phyloP scores from a whole-genome alignment of 164 flowering plant genomes.

The Liriodendron chinense region DNA sequence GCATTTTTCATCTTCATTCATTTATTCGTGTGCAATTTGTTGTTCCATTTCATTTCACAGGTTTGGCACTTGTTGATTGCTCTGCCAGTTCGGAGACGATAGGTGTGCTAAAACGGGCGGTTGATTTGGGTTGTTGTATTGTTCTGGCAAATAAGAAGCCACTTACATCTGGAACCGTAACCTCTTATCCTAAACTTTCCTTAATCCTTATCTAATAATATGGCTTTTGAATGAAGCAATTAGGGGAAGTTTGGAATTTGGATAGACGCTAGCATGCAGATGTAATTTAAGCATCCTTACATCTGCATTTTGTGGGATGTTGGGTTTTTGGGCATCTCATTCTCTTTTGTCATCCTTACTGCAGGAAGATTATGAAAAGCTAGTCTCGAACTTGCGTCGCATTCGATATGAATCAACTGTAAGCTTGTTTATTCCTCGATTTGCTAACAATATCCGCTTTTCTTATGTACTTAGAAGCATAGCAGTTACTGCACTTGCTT shows the following conservation, averaged over 20 bases:
- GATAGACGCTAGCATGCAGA: neutral
- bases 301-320: neutral
- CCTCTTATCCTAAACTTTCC: slow-evolving; percentile 5
- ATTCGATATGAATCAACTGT: slow-evolving; percentile 93
- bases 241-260: neutral
- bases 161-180: slow-evolving; percentile 70
- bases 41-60: slow-evolving; percentile 25
- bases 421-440: slow-evolving; percentile 25
- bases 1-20: neutral
- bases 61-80: slow-evolving; percentile 79
- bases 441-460: no score
- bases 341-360: neutral
- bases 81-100: slow-evolving; percentile 85
- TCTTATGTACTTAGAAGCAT: no score
- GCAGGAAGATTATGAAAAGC: slow-evolving; percentile 80
- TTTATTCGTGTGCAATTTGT: neutral
- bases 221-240: neutral
- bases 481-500: no score
- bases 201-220: neutral
- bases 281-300: neutral
- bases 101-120: slow-evolving; percentile 39
- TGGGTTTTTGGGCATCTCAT: neutral
- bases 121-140: slow-evolving; percentile 66
- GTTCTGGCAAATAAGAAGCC: slow-evolving; percentile 94
- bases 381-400: slow-evolving; percentile 54